Evolutionary conservation across 768 basidiomycete species (phyloP).

Genomic region (Tremella yokohamensis): DNA sequence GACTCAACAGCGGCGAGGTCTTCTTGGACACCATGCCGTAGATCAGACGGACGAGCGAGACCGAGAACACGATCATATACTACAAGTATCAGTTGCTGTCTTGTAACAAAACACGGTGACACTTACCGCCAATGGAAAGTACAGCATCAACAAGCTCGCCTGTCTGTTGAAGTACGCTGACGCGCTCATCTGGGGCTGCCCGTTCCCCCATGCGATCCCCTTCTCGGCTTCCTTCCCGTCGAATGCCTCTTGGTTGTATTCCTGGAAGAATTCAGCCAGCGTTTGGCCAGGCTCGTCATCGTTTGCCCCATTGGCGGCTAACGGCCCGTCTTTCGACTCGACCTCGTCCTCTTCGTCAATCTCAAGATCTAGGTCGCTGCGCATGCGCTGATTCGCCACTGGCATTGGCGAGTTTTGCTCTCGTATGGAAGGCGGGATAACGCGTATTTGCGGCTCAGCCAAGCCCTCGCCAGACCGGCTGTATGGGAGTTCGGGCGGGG

Average conservation of each 20-base stretch:
- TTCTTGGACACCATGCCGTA: conserved; percentile 44
- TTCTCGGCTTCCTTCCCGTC: conserved; percentile 15
- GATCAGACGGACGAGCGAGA: conserved; percentile 44
- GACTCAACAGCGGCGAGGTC: conserved; percentile 25
- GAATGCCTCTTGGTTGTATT: conserved; percentile 20
- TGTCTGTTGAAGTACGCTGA: conserved; percentile 49
- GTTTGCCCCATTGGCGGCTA: background rate
- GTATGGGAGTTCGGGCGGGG: background rate
- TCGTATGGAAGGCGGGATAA: background rate
- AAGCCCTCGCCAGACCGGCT: background rate
- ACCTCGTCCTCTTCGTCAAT: background rate
- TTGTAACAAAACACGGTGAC: background rate
- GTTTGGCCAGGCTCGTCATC: conserved; percentile 25
- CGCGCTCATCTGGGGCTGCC: conserved; percentile 34
- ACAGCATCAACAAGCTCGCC: conserved; percentile 50
- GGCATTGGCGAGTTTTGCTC: no score
- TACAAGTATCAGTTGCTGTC: background rate
- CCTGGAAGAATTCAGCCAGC: conserved; percentile 44
- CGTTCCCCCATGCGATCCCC: conserved; percentile 9
- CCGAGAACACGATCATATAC: conserved; percentile 47
- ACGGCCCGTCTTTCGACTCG: conserved; percentile 5
- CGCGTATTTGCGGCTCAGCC: background rate
- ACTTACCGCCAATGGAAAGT: conserved; percentile 50
- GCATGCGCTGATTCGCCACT: background rate
- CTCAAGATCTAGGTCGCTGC: background rate